Evolutionary conservation across 352 stramenopile species (phyloP), one percentile per base, ranked within the genome.

Genomic region (Phytopythium kandeliae): DNA sequence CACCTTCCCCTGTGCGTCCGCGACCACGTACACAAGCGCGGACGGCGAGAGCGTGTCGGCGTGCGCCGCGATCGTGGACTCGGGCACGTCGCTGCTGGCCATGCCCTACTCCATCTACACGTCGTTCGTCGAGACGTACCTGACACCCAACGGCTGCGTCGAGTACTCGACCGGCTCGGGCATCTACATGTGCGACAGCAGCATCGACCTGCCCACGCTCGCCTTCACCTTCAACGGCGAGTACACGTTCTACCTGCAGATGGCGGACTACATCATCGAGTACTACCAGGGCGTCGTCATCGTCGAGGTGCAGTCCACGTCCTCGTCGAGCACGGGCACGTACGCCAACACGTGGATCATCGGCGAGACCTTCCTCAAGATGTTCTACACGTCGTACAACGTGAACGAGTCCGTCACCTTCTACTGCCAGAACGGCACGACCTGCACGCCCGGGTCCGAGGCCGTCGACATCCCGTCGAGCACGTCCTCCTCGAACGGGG

Each of bases 331-430:
- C 31, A 38, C 17, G 22, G 47, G 52, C 3, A 44, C 62, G 24
- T 71, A 78, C 40, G 60, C 54, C 15, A 66, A 90, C 57, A 79
- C 63, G 13, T 92, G 81, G 81, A 85, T 92, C 54, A 58, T 92
- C 10, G 78, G 81, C n/a, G 76, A 79, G 34, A 89, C 81, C 16
- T 88, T 92, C 44, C 54, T 92, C 15, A 86, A 88, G 53, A 50
- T 69, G 3, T 92, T 83, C 53, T 92, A 89, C 60, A 79, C 78
- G 7, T 60, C 56, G 22, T 92, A 82, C 57, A 69, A 71, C n/a
- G 74, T 86, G 17, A 78, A 82, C 60, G 47, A 78, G 35, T 69
- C 67, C 0, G 65, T 92, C 24, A 69, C 72, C 0, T 81, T 92
- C 58, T 89, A 92, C 57, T 89, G 80, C 48, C 48, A 71, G 6